Percentiles rank a stretch among this genome's conserved stretches.
Conservation (phyloP, 345 rosid genomes). For the Gossypium raimondii region DNA sequence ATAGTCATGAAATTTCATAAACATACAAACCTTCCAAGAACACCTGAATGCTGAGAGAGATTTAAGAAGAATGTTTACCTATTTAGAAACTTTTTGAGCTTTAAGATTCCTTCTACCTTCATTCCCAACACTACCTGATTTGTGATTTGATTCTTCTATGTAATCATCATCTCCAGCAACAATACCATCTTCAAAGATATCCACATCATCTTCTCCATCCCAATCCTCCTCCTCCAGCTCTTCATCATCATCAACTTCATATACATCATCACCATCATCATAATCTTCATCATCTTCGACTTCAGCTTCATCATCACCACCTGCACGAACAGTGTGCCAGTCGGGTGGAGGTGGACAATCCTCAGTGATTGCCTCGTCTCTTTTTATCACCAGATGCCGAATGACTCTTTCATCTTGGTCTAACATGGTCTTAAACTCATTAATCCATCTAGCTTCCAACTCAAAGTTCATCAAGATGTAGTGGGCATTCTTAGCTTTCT, state of each 20-base stretch:
- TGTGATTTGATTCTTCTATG: background rate
- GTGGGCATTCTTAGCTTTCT: constrained; percentile 75
- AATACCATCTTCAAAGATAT: background rate
- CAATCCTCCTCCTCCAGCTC: constrained; percentile 8
- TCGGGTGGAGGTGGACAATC: constrained; percentile 89
- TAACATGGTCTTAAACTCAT: constrained; percentile 73
- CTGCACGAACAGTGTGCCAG: constrained; percentile 51
- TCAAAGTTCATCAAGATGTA: constrained; percentile 93
- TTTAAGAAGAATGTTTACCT: background rate
- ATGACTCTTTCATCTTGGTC: constrained; percentile 84
- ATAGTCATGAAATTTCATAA: background rate
- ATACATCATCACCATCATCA: background rate
- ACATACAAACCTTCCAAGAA: background rate
- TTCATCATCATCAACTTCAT: constrained; percentile 12
- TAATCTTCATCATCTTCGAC: constrained; percentile 26
- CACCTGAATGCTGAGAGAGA: background rate
- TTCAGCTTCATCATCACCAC: constrained; percentile 46
- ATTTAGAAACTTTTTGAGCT: background rate
- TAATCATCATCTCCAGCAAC: background rate
- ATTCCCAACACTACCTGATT: background rate
- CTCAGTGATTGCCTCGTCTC: constrained; percentile 65
- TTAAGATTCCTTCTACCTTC: background rate
- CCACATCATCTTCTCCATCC: constrained; percentile 3
- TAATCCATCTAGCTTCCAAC: constrained; percentile 73
- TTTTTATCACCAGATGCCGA: constrained; percentile 85